Base-by-base conservation (phyloP, 441 rosid genomes). In the Croton setiger region DNA sequence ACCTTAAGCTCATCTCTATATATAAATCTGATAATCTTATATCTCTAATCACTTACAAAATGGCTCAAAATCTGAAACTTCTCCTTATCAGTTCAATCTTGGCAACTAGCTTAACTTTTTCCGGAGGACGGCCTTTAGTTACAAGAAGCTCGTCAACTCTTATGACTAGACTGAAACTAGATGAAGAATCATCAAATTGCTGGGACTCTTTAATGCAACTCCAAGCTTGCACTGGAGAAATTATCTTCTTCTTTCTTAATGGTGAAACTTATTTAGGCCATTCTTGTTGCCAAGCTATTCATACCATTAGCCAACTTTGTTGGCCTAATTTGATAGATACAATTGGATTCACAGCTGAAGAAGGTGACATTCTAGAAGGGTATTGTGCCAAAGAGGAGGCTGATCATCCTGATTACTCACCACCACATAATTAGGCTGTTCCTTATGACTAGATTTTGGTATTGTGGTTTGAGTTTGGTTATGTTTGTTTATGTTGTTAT, bases 151-250 rank as follows among this genome's bases (percentile, higher is more conserved):
- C 80, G 10, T 73, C 81, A 27, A 82, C 63, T 66, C 83, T 88
- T 2, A 59, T 23, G 21, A 58, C 76, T 45, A 66, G 93, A 21
- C 64, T 86, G 60, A 86, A 80, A 44, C 64, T 89, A 57, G 86
- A 84, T n/a, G 79, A 78, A 13, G 87, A 78, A 33, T 70, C 86
- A 3, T n/a, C 80, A 2, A 66, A 51, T 33, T 89, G 86, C 63
- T 81, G 90, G 89, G 90, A 81, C 70, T 87, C 94, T 6, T 52
- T 86, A 74, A 66, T 84, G 15, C 82, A 80, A 70, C 84, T 89
- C 3, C 85, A 87, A 74, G 78, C 86, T 31, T 87, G 91, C 68
- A 80, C 83, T 0, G 85, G 85, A 1, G 91, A 88, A 78, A 73
- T 86, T 13, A 61, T 86, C 15, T 13, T 84, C 52, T 85, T 89